A percentile compares a stretch with the other conserved stretches of the same genome.
Conservation (phyloP, 768 basidiomycete genomes). For the Russula sp. region DNA sequence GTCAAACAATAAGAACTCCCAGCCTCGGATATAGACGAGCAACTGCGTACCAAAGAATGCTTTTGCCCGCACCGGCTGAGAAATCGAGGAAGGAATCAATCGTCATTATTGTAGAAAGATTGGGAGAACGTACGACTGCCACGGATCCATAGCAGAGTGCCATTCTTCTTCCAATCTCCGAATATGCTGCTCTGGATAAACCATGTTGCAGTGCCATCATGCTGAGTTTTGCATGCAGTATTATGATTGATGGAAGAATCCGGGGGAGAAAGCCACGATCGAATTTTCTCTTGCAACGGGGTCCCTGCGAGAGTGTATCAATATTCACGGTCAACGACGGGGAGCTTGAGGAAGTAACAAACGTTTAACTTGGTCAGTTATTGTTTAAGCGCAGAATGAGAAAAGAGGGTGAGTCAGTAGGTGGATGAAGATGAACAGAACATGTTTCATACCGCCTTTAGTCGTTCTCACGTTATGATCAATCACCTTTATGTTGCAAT, state of each 20-base stretch:
- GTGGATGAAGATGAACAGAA: no score
- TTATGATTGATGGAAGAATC: constrained; percentile 2
- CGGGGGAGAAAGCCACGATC: background rate
- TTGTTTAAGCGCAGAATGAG: background rate
- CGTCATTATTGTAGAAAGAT: no score
- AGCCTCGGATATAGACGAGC: no score
- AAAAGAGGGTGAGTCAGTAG: background rate
- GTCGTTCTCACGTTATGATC: no score
- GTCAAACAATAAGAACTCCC: background rate
- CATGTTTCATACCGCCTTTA: background rate
- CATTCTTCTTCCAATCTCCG: background rate
- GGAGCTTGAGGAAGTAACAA: background rate
- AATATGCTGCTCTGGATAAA: background rate
- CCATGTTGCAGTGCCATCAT: background rate
- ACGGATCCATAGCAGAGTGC: background rate
- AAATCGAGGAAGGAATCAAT: background rate
- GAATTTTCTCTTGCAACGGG: background rate
- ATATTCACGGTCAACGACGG: no score
- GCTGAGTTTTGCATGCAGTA: background rate
- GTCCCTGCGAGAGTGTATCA: no score
- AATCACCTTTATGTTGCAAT: no score
- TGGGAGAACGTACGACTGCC: background rate
- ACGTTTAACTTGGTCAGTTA: background rate
- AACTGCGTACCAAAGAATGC: background rate
- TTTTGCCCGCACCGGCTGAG: constrained; percentile 5